Percentiles rank a stretch among this genome's conserved stretches.
These are phyloP conservation scores for Pseudogymnoascus sp. DNA, from an alignment of 2,329 filamentous ascomycete species.

Conservation along the genomic window DNA sequence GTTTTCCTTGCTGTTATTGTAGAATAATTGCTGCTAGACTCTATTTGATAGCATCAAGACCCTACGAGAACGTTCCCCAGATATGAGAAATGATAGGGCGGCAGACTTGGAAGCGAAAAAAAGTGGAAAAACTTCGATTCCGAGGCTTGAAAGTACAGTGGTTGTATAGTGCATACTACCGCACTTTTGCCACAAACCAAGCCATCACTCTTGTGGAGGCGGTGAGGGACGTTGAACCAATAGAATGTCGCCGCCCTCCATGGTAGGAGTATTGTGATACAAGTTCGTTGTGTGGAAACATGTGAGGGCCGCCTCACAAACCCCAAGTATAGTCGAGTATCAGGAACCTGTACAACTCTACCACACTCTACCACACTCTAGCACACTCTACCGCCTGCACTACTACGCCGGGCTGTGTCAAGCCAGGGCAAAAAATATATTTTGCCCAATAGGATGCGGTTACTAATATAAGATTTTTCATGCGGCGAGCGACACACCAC, in stretches of 20 bases:
- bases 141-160: not conserved
- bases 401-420: not conserved
- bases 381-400: not conserved
- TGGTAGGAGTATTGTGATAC: not conserved
- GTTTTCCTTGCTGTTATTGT: not conserved
- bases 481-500: not conserved
- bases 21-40: not conserved
- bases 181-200: not conserved
- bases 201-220: not conserved
- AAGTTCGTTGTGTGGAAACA: not conserved
- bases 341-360: not conserved
- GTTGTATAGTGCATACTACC: no score
- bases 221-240: not conserved
- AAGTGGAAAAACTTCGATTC: not conserved
- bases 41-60: not conserved
- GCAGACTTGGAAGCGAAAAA: not conserved
- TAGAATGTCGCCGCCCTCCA: not conserved
- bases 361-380: no score
- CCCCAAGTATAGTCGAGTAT: not conserved
- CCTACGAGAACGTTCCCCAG: not conserved
- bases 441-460: not conserved
- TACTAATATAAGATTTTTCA: conserved; percentile 9
- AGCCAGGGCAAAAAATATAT: not conserved
- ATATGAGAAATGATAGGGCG: conserved; percentile 9
- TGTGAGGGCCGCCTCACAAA: not conserved